These are phyloP conservation scores for Balansia obtecta DNA, from an alignment of 2,329 filamentous ascomycete species.

Conservation along the genomic window DNA sequence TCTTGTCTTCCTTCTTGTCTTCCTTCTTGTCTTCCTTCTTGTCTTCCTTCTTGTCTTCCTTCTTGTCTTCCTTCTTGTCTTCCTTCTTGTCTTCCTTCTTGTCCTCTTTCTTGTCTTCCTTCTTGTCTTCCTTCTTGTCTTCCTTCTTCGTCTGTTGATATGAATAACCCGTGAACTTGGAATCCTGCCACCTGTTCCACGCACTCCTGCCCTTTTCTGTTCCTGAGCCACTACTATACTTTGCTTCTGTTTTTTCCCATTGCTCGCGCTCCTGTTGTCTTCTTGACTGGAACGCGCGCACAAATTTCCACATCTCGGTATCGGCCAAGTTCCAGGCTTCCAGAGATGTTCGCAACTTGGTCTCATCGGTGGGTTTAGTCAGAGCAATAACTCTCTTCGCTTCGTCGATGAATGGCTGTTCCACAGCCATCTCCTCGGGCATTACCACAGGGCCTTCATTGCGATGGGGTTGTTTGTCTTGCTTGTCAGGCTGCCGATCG, in stretches of 20 bases:
- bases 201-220: slow-evolving; percentile 29
- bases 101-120: not conserved
- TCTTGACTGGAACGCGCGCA: slow-evolving; percentile 53
- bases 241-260: slow-evolving; percentile 60
- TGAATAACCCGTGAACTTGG: slow-evolving; percentile 5
- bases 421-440: slow-evolving; percentile 39
- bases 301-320: slow-evolving; percentile 66
- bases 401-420: slow-evolving; percentile 38
- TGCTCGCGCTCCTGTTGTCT: slow-evolving; percentile 47
- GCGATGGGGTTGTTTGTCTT: slow-evolving; percentile 17
- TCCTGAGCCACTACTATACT: slow-evolving; percentile 50
- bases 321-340: slow-evolving; percentile 61
- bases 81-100: not conserved
- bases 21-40: not conserved
- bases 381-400: slow-evolving; percentile 38
- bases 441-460: slow-evolving; percentile 37
- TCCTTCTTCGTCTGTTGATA: not conserved
- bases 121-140: not conserved
- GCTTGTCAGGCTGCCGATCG: slow-evolving; percentile 10
- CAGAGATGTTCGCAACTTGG: slow-evolving; percentile 38
- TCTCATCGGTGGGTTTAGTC: slow-evolving; percentile 29
- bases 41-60: not conserved
- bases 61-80: not conserved
- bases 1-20: not conserved
- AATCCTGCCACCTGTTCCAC: slow-evolving; percentile 25